Evolutionary conservation across 192 early-diverging fungal species (phyloP).

Genomic region (Neocallimastix lanati): DNA sequence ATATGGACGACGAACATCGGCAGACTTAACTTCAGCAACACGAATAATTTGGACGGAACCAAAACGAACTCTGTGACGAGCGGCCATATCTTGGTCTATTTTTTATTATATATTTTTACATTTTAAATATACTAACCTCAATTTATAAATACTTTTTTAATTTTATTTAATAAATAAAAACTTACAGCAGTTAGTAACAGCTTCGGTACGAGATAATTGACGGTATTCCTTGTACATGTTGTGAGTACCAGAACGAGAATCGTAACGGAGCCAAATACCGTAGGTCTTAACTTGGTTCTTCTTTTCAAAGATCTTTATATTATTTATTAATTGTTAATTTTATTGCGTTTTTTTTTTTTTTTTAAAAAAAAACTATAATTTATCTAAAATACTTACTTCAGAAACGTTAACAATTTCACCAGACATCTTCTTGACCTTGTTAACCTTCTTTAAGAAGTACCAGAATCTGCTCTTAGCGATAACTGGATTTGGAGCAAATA

Average conservation of each 20-base stretch:
- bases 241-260: conserved; percentile 98
- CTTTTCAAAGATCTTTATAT: conserved; percentile 70
- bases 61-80: conserved; percentile 96
- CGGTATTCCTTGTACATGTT: conserved; percentile 99
- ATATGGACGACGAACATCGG: conserved; percentile 90
- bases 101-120: no score
- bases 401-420: conserved; percentile 96
- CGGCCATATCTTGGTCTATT: conserved; percentile 94
- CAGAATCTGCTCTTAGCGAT: conserved; percentile 99
- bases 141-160: no score
- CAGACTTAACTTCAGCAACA: conserved; percentile 73
- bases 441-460: conserved; percentile 98
- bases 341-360: no score
- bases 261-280: conserved; percentile 98
- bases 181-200: conserved; percentile 47
- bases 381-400: conserved; percentile 68
- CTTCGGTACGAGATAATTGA: conserved; percentile 66
- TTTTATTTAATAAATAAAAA: no score
- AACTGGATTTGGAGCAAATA: conserved; percentile 96
- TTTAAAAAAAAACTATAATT: no score
- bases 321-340: no score
- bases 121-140: no score
- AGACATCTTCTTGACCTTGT: conserved; percentile 97
- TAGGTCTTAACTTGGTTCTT: conserved; percentile 92
- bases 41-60: conserved; percentile 97